Evolutionary conservation across 352 stramenopile species (phyloP), one percentile per base, ranked within the genome.

Genomic region (Globisporangium emineosum): DNA sequence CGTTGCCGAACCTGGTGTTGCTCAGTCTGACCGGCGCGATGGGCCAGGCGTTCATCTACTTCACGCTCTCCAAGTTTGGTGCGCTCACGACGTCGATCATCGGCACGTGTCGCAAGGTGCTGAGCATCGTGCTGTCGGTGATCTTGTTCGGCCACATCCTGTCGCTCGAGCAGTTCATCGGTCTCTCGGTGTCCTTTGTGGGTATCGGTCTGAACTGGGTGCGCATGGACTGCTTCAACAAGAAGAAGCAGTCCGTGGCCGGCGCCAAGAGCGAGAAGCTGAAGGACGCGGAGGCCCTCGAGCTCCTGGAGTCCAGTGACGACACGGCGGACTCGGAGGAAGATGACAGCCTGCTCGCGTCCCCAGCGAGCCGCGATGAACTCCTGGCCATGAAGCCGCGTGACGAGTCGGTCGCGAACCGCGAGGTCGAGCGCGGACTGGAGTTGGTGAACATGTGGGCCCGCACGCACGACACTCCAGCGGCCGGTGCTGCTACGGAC

Each of bases 21-120:
- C 68, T 95, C 47, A 94, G 86, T 61, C 58, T 90, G 2, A 94
- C 85, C 0, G 86, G 86, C 25, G 86, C 86, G 0, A 75, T 90
- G 27, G 86, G 86, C 37, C 86, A 95, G 62, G 86, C 83, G 8
- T 93, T 91, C 72, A 88, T 95, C 64, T 95, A 94, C 72, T 91
- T 89, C 65, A 94, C 85, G 7, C 91, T 95, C 66, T 90, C 77
- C 73, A 91, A 90, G 64, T 95, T 95, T 23, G 86, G 86, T 65
- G 86, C 86, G 13, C 62, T 95, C 19, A 95, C 86, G 25, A 93
- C 86, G 5, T 87, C 85, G 12, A 93, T 95, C 59, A 91, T 95
- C 43, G 86, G 86, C 45, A 95, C 86, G 35, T 91, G 86, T 65
- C 85, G 86, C 43, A 95, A 95, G 57, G 86, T 95, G 57, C 69